Base-by-base conservation (phyloP, 805 yeast species). In the Wickerhamiella dianesei region DNA sequence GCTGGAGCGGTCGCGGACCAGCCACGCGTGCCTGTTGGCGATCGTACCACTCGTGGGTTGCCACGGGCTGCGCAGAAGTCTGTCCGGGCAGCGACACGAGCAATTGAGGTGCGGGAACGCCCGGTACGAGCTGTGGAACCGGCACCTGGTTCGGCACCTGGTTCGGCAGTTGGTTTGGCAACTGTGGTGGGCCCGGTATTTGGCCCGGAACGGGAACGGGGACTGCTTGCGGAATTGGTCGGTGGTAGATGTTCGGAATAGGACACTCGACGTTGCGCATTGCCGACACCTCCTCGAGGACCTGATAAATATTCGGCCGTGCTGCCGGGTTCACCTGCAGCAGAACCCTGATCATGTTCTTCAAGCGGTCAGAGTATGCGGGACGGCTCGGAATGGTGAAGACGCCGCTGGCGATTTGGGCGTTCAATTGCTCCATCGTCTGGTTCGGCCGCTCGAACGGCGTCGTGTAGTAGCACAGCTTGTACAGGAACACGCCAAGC, bases 271-370 rank as follows among this genome's bases (percentile, higher is more conserved):
- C 68, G 32, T 76, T 76, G 44, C 77, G 64, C 61, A 87, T 67
- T 41, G 76, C 65, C 60, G 81, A 77, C 35, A 87, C 59, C 54
- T 79, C 83, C 47, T 66, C 62, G 48, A 80, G 58, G 1, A 89
- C 81, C 64, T 88, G 96, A 53, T 79, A 85, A 16, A 86, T 77
- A 60, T 86, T 88, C 2, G 97, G 97, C 57, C 98, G 73, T 53
- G 74, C 69, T 13, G 75, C 60, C 2, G 96, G 95, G 55, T 81
- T 83, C 48, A 84, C 94, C 52, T 83, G 85, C 37, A 89, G 69
- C 79, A 86, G 75, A 22, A 83, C 78, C 37, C 80, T 73, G 46
- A 87, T 81, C 59, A 92, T 68, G 57, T 80, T 80, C 57, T 80
- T 82, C 52, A 92, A 64, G 45, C 79, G 77, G 13, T 79, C 76